A percentile compares a stretch with the other conserved stretches of the same genome.
Evolutionary conservation across 768 basidiomycete species (phyloP).

Genomic region (Suillus clintonianus): DNA sequence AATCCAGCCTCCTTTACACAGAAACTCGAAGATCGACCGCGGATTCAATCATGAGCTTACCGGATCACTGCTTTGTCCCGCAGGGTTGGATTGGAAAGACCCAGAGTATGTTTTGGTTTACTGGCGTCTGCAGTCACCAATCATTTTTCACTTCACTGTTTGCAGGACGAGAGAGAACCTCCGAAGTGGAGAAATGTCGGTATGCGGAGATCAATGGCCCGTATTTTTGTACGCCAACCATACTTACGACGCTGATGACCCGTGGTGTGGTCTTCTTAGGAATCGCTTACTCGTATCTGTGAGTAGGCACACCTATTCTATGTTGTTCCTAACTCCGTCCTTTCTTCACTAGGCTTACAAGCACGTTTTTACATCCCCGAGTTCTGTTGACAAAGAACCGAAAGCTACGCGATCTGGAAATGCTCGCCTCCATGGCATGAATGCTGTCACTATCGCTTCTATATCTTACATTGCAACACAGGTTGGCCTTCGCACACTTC

Average conservation of each 20-base stretch:
- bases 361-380: constrained; percentile 32
- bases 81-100: constrained; percentile 20
- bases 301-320: not conserved
- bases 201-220: constrained; percentile 28
- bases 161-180: constrained; percentile 1
- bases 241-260: constrained; percentile 22
- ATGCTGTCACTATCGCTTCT: constrained; percentile 11
- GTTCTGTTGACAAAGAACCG: constrained; percentile 27
- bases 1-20: not conserved
- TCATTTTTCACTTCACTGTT: not conserved
- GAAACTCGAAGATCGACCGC: not conserved
- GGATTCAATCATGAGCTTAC: not conserved
- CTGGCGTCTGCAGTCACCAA: not conserved
- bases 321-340: no score
- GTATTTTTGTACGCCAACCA: constrained; percentile 20
- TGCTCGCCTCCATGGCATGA: constrained; percentile 19
- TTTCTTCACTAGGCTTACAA: constrained; percentile 25
- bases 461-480: constrained; percentile 24
- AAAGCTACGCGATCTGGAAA: constrained; percentile 29
- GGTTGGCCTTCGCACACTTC: not conserved
- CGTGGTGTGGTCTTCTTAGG: constrained; percentile 27
- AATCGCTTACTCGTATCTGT: constrained; percentile 22
- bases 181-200: constrained; percentile 12
- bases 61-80: not conserved
- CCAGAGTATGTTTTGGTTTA: constrained; percentile 5